These are phyloP conservation scores for Eucalyptus cladocalyx DNA, from an alignment of 345 rosid genomes.

Conservation along the genomic window DNA sequence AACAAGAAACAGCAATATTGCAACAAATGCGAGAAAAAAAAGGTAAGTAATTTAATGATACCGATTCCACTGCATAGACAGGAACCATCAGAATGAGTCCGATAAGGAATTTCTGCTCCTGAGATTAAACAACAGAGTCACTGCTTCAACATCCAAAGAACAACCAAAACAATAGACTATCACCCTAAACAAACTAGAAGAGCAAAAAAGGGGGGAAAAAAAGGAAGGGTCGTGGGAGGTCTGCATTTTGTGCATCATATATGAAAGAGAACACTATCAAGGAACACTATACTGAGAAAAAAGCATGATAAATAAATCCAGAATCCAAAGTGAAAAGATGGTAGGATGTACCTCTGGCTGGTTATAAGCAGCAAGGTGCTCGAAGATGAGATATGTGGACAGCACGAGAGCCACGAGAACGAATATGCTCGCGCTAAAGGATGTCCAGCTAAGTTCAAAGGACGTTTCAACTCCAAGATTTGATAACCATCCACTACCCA, in stretches of 20 bases:
- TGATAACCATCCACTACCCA: slow-evolving; percentile 25
- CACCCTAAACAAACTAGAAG: not conserved
- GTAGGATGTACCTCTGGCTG: slow-evolving; percentile 75
- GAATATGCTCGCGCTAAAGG: slow-evolving; percentile 80
- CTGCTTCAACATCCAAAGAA: not conserved
- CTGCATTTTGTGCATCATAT: not conserved
- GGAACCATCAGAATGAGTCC: slow-evolving; percentile 99
- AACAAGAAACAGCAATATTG: not conserved
- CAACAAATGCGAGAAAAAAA: not conserved
- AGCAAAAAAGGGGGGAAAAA: not conserved
- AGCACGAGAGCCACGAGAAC: slow-evolving; percentile 68
- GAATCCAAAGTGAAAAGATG: not conserved
- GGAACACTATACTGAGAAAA: not conserved
- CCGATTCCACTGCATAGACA: slow-evolving; percentile 93
- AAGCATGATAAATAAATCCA: not conserved
- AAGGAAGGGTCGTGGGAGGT: not conserved
- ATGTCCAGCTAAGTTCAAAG: slow-evolving; percentile 54
- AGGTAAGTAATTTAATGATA: slow-evolving; percentile 10
- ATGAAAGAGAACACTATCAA: not conserved
- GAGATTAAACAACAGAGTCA: slow-evolving; percentile 10
- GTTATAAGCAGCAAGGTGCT: slow-evolving; percentile 88
- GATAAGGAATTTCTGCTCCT: slow-evolving; percentile 96
- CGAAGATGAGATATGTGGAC: slow-evolving; percentile 80
- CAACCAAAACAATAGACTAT: not conserved
- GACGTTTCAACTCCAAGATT: slow-evolving; percentile 28